These are phyloP conservation scores for Meyerozyma carpophila DNA, from an alignment of 1,139 yeast species.

Conservation along the genomic window DNA sequence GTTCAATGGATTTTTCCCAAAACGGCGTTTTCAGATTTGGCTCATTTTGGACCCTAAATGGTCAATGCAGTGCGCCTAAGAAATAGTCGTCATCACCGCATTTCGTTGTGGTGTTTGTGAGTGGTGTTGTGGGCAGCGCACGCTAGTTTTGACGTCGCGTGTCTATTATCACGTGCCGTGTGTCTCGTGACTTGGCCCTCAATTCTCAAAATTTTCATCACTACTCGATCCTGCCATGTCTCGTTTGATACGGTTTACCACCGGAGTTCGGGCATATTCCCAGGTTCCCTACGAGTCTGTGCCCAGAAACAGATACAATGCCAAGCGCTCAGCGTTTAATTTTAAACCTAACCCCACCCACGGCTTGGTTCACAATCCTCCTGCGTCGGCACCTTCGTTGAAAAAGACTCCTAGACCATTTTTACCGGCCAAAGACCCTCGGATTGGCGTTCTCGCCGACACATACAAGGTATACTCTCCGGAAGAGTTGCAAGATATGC, in stretches of 20 bases:
- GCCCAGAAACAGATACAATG: slow-evolving; percentile 35
- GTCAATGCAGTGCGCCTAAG: too few relatives aligned
- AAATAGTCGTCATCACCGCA: too few relatives aligned
- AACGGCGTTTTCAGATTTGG: too few relatives aligned
- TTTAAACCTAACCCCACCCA: slow-evolving; percentile 36
- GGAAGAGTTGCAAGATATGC: slow-evolving; percentile 50
- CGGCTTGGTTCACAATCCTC: slow-evolving; percentile 39
- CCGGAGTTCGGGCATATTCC: background rate
- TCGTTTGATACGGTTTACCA: background rate
- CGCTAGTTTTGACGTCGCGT: background rate
- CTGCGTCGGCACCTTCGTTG: slow-evolving; percentile 22
- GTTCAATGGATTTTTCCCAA: too few relatives aligned
- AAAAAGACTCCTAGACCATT: slow-evolving; percentile 65
- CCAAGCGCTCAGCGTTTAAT: slow-evolving; percentile 35
- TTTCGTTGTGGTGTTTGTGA: too few relatives aligned
- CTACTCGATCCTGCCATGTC: background rate
- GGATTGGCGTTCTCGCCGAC: slow-evolving; percentile 33
- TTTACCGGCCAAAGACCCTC: slow-evolving; percentile 59
- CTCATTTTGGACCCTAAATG: too few relatives aligned
- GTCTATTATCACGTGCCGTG: background rate
- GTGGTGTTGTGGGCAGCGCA: background rate
- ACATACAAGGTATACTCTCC: slow-evolving; percentile 20
- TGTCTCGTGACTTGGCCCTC: background rate
- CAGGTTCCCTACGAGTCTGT: slow-evolving; percentile 28
- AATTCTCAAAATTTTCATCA: background rate